A percentile compares a stretch with the other conserved stretches of the same genome.
phyloP scores from a whole-genome alignment of 2,329 filamentous ascomycete species.

The Didymella arachidicola region DNA sequence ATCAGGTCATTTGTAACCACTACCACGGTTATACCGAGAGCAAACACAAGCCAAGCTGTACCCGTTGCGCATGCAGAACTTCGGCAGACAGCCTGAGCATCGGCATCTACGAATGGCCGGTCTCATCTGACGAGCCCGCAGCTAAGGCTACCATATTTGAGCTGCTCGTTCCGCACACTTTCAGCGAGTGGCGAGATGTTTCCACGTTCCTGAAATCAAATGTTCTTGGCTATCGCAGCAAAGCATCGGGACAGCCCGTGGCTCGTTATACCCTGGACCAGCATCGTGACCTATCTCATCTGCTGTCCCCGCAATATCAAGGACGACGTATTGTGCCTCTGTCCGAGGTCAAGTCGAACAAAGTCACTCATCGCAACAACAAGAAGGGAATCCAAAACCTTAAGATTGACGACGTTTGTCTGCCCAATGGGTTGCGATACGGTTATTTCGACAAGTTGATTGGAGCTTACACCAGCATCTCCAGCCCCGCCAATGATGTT shows the following conservation, averaged over 20 bases:
- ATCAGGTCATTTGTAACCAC: too few species aligned
- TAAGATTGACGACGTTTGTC: conserved; percentile 51
- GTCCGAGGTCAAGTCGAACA: conserved; percentile 51
- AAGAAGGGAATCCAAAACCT: conserved; percentile 36
- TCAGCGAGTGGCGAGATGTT: conserved; percentile 60
- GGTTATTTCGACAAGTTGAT: conserved; percentile 35
- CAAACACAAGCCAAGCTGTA: too few species aligned
- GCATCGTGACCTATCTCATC: too few species aligned
- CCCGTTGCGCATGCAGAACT: too few species aligned
- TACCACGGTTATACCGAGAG: too few species aligned
- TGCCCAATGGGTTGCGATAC: conserved; percentile 57
- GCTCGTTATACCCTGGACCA: too few species aligned
- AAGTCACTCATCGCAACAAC: conserved; percentile 45
- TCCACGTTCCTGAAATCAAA: conserved; percentile 54
- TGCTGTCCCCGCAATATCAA: too few species aligned
- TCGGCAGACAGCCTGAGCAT: conserved; percentile 57
- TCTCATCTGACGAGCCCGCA: conserved; percentile 47
- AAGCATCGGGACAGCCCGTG: too few species aligned
- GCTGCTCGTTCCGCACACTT: conserved; percentile 53
- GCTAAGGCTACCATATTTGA: conserved; percentile 63
- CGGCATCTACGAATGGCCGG: conserved; percentile 63
- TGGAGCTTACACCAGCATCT: neutral
- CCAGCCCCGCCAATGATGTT: neutral
- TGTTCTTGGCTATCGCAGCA: conserved; percentile 42
- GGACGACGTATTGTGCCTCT: conserved; percentile 40